A percentile compares a stretch with the other conserved stretches of the same genome.
Evolutionary conservation across 495 filamentous ascomycete species (phyloP).

Genomic region (Letharia lupina): DNA sequence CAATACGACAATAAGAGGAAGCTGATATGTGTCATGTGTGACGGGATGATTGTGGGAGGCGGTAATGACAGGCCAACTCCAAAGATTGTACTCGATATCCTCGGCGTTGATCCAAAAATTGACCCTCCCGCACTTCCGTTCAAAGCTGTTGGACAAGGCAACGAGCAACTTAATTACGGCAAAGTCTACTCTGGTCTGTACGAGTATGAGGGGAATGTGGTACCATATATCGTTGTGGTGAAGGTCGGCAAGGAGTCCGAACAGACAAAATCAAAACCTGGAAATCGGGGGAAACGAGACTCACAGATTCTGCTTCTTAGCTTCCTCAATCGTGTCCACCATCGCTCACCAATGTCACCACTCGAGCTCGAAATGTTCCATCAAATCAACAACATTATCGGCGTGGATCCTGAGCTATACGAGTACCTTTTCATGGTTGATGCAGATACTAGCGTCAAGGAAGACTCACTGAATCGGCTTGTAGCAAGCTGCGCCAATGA

Average conservation of each 20-base stretch:
- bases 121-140: slow-evolving; percentile 91
- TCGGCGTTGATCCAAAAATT: slow-evolving; percentile 93
- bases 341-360: slow-evolving; percentile 86
- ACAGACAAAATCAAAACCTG: slow-evolving; percentile 82
- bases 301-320: slow-evolving; percentile 71
- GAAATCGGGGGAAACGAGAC: slow-evolving; percentile 97
- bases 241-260: slow-evolving; percentile 97
- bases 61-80: slow-evolving; percentile 96
- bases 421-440: slow-evolving; percentile 98
- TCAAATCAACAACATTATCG: slow-evolving; percentile 98
- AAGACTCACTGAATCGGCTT: slow-evolving; percentile 85
- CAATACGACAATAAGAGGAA: slow-evolving; percentile 98
- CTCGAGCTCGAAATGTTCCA: slow-evolving; percentile 97
- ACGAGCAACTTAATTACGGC: slow-evolving; percentile 91
- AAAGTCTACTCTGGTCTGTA: slow-evolving; percentile 98
- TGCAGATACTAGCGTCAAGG: slow-evolving; percentile 89
- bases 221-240: slow-evolving; percentile 91
- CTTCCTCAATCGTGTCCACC: slow-evolving; percentile 96
- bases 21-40: slow-evolving; percentile 86
- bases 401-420: slow-evolving; percentile 93
- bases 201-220: slow-evolving; percentile 94
- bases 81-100: slow-evolving; percentile 93
- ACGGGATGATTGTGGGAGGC: slow-evolving; percentile 91
- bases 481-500: slow-evolving; percentile 91
- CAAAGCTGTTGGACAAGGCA: slow-evolving; percentile 81